Base-by-base conservation (phyloP, 352 stramenopile genomes). In the Pythium periplocum region DNA sequence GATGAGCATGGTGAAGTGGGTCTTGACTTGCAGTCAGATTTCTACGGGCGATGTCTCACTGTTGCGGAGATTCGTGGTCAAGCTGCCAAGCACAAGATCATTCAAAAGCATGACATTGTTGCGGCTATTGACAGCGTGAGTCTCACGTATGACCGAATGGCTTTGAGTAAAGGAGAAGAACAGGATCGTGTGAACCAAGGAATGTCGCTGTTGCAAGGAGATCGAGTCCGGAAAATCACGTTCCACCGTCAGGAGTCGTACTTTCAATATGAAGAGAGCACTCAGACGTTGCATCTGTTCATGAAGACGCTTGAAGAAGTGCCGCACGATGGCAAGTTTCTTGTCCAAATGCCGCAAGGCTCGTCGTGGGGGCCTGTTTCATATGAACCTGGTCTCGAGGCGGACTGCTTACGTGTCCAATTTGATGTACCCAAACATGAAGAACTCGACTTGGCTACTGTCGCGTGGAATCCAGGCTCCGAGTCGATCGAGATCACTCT, bases 91-190 rank as follows among this genome's bases (percentile, higher is more conserved):
- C 66, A 83, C 43, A 37, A 55, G 12, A 74, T 81, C 41, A 78
- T 86, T 48, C 61, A 83, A 45, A 53, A 61, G 50, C 62, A 78
- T 40, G 75, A 86, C 48, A 83, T 86, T n/a, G 65, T 86, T 6
- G 69, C 75, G 8, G 66, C 57, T 17, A 59, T 86, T 33, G 64
- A 86, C 48, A 47, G 56, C 0, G 44, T 50, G 1, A 66, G 51
- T 11, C 53, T 76, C 12, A 72, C 45, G 9, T 57, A 56, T 32
- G 66, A 70, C 10, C 57, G 35, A 1, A 66, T 63, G 36, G 67
- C 62, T 40, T 8, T 26, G 7, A 64, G 53, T 31, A 66, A 68
- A 32, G 69, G 35, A 1, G 67, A 82, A 33, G 74, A 82, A 41
- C 34, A 69, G 37, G 26, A 64, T 4, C 59, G 75, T 2, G 17